Conservation (phyloP, 2,329 filamentous ascomycete species). For the Golovinomyces cichoracearum region DNA sequence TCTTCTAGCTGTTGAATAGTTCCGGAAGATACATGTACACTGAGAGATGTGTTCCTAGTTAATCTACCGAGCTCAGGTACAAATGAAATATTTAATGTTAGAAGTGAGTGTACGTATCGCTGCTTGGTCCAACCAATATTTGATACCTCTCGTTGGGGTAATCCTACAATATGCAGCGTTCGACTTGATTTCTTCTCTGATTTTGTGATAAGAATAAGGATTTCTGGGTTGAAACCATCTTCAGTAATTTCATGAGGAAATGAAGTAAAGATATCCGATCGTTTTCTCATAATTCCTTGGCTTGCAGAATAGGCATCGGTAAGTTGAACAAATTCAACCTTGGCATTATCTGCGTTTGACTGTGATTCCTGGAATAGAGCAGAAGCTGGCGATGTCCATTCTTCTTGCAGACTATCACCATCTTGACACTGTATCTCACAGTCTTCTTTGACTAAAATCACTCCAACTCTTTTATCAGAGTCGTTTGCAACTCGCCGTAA, state of each 20-base stretch:
- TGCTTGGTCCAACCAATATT: conserved; percentile 3
- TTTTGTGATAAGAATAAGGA: conserved; percentile 22
- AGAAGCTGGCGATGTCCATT: conserved; percentile 21
- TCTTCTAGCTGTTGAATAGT: conserved; percentile 32
- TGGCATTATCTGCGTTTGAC: conserved; percentile 13
- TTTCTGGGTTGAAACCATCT: conserved; percentile 23
- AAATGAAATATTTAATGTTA: conserved; percentile 8
- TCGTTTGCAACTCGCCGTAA: conserved; percentile 4
- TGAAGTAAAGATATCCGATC: conserved; percentile 25
- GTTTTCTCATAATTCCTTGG: conserved; percentile 22
- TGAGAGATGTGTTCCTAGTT: conserved; percentile 17
- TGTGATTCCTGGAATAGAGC: conserved; percentile 14
- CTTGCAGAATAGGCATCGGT: conserved; percentile 14
- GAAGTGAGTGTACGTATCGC: conserved; percentile 12
- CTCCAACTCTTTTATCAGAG: conserved; percentile 10
- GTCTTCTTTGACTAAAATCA: conserved; percentile 32
- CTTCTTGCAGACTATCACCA: conserved; percentile 25
- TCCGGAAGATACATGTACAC: conserved; percentile 36
- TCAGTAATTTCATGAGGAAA: conserved; percentile 23
- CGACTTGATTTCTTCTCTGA: conserved; percentile 5
- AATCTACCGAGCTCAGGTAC: background rate
- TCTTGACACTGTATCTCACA: conserved; percentile 36
- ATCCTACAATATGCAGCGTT: conserved; percentile 13
- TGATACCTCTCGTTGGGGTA: conserved; percentile 10
- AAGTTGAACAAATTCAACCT: conserved; percentile 14